Base-by-base conservation (phyloP, 352 stramenopile species). In the Plasmopara viticola region DNA sequence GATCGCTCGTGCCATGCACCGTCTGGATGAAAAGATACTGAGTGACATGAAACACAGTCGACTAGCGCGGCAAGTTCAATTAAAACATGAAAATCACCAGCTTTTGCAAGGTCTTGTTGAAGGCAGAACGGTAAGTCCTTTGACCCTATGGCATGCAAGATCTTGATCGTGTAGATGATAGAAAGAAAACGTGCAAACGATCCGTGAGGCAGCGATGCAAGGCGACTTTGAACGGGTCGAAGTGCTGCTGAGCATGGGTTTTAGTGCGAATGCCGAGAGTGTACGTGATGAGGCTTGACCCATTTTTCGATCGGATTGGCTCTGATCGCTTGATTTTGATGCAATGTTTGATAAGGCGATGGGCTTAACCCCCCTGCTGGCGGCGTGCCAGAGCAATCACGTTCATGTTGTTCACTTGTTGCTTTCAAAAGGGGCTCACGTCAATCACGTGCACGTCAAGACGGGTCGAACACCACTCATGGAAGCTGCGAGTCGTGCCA, bases 121-220 rank as follows among this genome's bases (percentile, higher is more conserved):
- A 8, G 68, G 68, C 18, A 74, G 64, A 35, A 50, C 44, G 53
- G 66, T 76, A 47, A 4, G 56, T 56, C 9, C 0, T 34, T 1
- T 35, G 31, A 35, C 10, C 13, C 9, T 10, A 12, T 6, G n/a
- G 9, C 6, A 30, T 43, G 9, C 12, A 18, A 35, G 25, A 39
- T 14, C 4, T 14, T 9, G 5, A 15, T 20, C 25, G 51, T 50
- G 31, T 0, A 13, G 51, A 3, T 25, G 33, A 9, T 53, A 89
- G 78, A 74, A 74, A 65, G 68, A 85, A 49, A 84, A 84, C 51
- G 56, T 86, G 28, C 72, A 84, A 38, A 81, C 72, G 4, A 87
- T 89, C 39, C 78, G 78, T 1, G 70, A 86, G 53, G 78, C 76
- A 20, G 72, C 75, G 17, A 78, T 89, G 53, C 62, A 70, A 40